phyloP scores from a whole-genome alignment of 1,139 yeast genomes.

The Zygosaccharomyces pseudobailii region DNA sequence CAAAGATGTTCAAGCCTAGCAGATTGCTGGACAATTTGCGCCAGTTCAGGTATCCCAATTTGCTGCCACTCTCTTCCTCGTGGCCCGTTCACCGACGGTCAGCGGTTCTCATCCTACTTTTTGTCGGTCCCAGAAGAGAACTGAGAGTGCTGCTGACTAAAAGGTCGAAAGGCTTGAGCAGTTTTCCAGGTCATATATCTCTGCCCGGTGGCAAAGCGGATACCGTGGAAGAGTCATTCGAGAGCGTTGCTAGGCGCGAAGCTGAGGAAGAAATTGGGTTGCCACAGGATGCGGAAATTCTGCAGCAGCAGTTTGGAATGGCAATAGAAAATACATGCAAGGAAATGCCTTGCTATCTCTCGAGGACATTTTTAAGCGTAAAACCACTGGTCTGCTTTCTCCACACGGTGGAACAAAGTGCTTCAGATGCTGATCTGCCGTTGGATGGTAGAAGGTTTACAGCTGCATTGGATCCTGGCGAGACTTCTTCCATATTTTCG shows the following conservation, averaged over 20 bases:
- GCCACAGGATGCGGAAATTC: constrained; percentile 44
- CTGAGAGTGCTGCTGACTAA: constrained; percentile 72
- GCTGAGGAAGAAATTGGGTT: constrained; percentile 84
- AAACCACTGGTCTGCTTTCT: constrained; percentile 75
- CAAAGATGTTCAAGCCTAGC: constrained; percentile 13
- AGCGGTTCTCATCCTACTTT: constrained; percentile 67
- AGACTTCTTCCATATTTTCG: constrained; percentile 61
- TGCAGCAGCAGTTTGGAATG: constrained; percentile 47
- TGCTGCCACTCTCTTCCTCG: constrained; percentile 26
- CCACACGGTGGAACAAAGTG: constrained; percentile 29
- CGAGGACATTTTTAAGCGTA: constrained; percentile 77
- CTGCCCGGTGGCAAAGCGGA: constrained; percentile 90
- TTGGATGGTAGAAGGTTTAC: constrained; percentile 22
- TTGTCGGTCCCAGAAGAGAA: constrained; percentile 68
- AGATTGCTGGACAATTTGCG: constrained; percentile 19
- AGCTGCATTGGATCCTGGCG: constrained; percentile 59
- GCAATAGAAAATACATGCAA: constrained; percentile 32
- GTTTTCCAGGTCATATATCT: constrained; percentile 84
- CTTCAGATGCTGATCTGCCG: constrained; percentile 34
- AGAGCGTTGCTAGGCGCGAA: constrained; percentile 74
- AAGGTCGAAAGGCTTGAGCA: constrained; percentile 60
- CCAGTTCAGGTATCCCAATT: constrained; percentile 17
- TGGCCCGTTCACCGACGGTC: constrained; percentile 54
- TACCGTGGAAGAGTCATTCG: constrained; percentile 55
- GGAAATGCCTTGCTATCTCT: constrained; percentile 64